These are phyloP conservation scores for Thinopyrum elongatum DNA, from an alignment of 176 grass and related monocot species.

Conservation along the genomic window DNA sequence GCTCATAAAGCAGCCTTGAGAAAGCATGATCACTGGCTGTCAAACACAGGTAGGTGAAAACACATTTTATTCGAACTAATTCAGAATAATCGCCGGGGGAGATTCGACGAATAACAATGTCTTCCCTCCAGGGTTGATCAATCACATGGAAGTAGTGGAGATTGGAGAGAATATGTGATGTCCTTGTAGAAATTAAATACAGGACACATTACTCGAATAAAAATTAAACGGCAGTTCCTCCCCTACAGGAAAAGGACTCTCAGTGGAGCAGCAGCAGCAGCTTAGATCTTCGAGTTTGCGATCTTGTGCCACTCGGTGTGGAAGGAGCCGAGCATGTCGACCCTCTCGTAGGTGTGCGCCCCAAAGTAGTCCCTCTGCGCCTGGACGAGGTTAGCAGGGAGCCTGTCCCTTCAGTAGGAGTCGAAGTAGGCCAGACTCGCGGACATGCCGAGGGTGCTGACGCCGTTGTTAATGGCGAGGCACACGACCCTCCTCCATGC, in stretches of 20 bases:
- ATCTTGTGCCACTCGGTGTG: slow-evolving; percentile 86
- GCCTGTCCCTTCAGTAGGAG: slow-evolving; percentile 65
- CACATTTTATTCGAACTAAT: no score
- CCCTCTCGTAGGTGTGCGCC: slow-evolving; percentile 80
- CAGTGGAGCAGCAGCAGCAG: no score
- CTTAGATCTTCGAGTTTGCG: slow-evolving; percentile 60
- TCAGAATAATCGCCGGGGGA: neutral
- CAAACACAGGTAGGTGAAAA: no score
- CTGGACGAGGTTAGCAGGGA: slow-evolving; percentile 75
- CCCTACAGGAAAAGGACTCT: neutral
- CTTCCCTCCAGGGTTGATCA: slow-evolving; percentile 6
- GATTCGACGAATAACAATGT: no score
- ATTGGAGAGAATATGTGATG: neutral
- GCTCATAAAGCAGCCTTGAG: no score
- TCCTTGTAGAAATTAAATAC: slow-evolving; percentile 15
- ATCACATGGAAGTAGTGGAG: neutral
- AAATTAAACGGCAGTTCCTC: slow-evolving; percentile 6
- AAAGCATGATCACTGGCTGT: no score
- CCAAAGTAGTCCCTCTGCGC: slow-evolving; percentile 87
- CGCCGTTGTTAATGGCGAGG: slow-evolving; percentile 66
- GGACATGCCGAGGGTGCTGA: slow-evolving; percentile 77
- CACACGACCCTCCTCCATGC: slow-evolving; percentile 71
- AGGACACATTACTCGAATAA: neutral
- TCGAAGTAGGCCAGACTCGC: slow-evolving; percentile 74
- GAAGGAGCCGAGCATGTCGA: slow-evolving; percentile 63